Conservation (phyloP, 352 stramenopile species). For the Phytophthora quininea region DNA sequence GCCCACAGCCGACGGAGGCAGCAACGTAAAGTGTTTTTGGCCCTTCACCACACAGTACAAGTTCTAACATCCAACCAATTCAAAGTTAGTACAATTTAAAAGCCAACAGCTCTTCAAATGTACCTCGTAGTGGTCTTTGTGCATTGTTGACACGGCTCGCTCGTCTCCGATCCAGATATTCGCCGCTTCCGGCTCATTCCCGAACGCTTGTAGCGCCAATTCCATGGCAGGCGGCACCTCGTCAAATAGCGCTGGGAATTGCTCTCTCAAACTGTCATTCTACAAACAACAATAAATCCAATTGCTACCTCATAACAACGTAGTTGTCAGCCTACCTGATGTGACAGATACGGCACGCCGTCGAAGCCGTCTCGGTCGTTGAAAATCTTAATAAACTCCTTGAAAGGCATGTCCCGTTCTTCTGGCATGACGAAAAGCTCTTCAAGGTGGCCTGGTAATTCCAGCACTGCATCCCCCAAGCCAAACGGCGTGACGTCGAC, state of each 20-base stretch:
- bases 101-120: not conserved
- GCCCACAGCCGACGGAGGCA: constrained; percentile 86
- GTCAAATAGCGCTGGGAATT: constrained; percentile 68
- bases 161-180: constrained; percentile 99
- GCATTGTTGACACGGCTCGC: constrained; percentile 93
- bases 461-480: constrained; percentile 71
- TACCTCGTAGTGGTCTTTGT: constrained; percentile 98
- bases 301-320: not conserved
- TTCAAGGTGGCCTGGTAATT: constrained; percentile 29
- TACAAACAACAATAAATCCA: constrained; percentile 15
- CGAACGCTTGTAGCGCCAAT: constrained; percentile 72
- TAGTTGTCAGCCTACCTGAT: constrained; percentile 47
- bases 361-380: constrained; percentile 61
- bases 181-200: constrained; percentile 85
- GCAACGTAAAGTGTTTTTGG: constrained; percentile 95
- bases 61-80: constrained; percentile 69
- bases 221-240: constrained; percentile 68
- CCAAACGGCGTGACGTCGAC: constrained; percentile 85
- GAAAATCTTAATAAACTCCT: constrained; percentile 58
- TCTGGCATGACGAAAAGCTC: constrained; percentile 82
- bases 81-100: not conserved
- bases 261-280: constrained; percentile 79
- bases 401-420: constrained; percentile 74
- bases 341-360: constrained; percentile 83
- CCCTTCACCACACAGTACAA: constrained; percentile 97